Percentiles rank a stretch among this genome's conserved stretches.
phyloP scores from a whole-genome alignment of 805 yeast species.

The Ogataea trehaloabstinens region DNA sequence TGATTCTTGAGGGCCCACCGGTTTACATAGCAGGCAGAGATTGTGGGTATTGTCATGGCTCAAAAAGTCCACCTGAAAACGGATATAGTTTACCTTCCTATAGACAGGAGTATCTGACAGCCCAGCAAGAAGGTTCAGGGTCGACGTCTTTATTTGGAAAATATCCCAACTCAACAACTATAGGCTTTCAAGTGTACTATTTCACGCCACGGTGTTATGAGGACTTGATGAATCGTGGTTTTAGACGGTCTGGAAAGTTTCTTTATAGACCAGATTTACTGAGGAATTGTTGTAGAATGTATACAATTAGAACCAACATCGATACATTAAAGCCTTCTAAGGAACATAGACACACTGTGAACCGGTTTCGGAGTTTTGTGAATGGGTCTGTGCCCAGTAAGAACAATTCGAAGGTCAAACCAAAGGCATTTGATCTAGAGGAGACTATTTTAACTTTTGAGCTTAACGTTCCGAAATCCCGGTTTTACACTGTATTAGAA shows the following conservation, averaged over 20 bases:
- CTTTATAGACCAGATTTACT: conserved; percentile 58
- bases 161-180: conserved; percentile 26
- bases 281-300: conserved; percentile 75
- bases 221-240: conserved; percentile 65
- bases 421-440: conserved; percentile 16
- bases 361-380: conserved; percentile 51
- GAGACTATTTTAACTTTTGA: conserved; percentile 16
- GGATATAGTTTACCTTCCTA: conserved; percentile 39
- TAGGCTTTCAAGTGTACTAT: conserved; percentile 22
- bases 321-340: conserved; percentile 48
- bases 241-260: conserved; percentile 73
- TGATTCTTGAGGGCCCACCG: conserved; percentile 19
- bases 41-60: conserved; percentile 77
- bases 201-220: conserved; percentile 55
- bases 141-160: conserved; percentile 7
- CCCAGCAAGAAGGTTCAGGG: not conserved
- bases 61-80: conserved; percentile 30
- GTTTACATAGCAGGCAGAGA: conserved; percentile 40
- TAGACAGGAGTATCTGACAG: conserved; percentile 10
- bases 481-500: conserved; percentile 46
- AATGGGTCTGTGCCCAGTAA: conserved; percentile 11
- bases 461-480: conserved; percentile 4
- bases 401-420: conserved; percentile 1
- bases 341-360: conserved; percentile 64
- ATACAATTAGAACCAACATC: conserved; percentile 67